Percentiles rank a stretch among this genome's conserved stretches.
phyloP scores from a whole-genome alignment of 2,329 filamentous ascomycete genomes.

The Botrytis byssoidea region DNA sequence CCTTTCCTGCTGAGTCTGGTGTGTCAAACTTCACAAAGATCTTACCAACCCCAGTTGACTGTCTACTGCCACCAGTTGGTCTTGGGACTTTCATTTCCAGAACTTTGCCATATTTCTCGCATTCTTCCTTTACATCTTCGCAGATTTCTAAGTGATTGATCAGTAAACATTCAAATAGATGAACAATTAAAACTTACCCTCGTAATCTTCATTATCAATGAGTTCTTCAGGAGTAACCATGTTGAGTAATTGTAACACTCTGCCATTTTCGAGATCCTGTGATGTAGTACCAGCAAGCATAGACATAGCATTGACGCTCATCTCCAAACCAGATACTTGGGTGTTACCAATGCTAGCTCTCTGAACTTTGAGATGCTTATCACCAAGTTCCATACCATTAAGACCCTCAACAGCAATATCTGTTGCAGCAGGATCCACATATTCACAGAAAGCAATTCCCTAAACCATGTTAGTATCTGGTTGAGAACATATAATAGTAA shows the following conservation, averaged over 20 bases:
- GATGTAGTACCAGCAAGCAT: constrained; percentile 91
- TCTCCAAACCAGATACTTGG: constrained; percentile 88
- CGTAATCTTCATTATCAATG: constrained; percentile 90
- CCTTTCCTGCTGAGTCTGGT: constrained; percentile 75
- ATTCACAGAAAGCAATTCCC: constrained; percentile 97
- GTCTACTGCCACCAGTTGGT: constrained; percentile 76
- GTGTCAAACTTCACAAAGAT: constrained; percentile 94
- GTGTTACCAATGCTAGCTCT: constrained; percentile 91
- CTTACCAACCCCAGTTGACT: constrained; percentile 89
- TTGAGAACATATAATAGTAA: background rate
- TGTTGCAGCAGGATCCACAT: constrained; percentile 72
- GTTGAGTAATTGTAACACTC: constrained; percentile 90
- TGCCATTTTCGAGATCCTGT: constrained; percentile 72
- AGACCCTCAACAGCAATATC: constrained; percentile 86
- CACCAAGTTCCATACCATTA: constrained; percentile 90
- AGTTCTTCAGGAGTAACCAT: constrained; percentile 98
- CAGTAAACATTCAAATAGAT: constrained; percentile 34
- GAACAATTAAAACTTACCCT: constrained; percentile 58
- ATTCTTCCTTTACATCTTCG: constrained; percentile 92
- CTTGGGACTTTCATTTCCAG: constrained; percentile 90
- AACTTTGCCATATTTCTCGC: constrained; percentile 82
- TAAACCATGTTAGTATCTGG: constrained; percentile 44
- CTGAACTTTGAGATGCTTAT: constrained; percentile 78
- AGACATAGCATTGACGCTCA: constrained; percentile 96
- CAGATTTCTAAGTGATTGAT: constrained; percentile 68